Evolutionary conservation across 1,284 basidiomycete genomes (phyloP), one percentile per base, ranked within the genome.

Genomic region (Fomitopsis palustris): DNA sequence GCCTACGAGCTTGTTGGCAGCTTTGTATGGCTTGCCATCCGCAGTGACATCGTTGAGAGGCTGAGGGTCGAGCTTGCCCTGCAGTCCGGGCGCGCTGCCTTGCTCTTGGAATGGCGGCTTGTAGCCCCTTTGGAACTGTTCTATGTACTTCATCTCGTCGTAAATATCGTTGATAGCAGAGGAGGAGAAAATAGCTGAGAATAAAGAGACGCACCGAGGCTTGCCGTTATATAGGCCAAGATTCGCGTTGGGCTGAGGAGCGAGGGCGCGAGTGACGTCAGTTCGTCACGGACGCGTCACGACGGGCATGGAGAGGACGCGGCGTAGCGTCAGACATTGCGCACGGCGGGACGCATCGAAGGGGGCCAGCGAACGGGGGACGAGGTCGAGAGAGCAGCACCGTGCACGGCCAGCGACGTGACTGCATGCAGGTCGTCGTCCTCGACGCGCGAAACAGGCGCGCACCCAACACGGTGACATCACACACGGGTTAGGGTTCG

Each of bases 11-110:
- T 81, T 81, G 54, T 70, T 71, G 12, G 73, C 63, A 10, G 74
- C 62, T 64, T 75, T 75, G 70, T 77, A 78, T 0, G 67, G 72
- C 58, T 73, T 75, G 17, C 81, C 82, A 65, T 84, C 80, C 4
- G 78, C 76, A 33, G 79, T 75, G 43, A 81, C 65, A 60, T 82
- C 79, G 69, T 82, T 76, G 45, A 84, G 62, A 6, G 81, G 81
- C 38, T 71, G 67, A 6, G 79, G 78, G 45, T 78, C 67, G 53
- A 75, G 69, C 49, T 70, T 68, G 55, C 38, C 21, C 64, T 73
- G 70, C 19, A 61, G 42, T 19, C 71, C 72, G 14, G 71, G 70
- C 0, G 64, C 62, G 25, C 45, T 59, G 3, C 61, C 25, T 60
- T 72, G 72, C 53, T 62, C 59, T 56, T 73, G 72, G 63, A 71